Evolutionary conservation across 1,139 yeast species (phyloP), one percentile per base, ranked within the genome.

Genomic region (Saccharomyces hybrid): DNA sequence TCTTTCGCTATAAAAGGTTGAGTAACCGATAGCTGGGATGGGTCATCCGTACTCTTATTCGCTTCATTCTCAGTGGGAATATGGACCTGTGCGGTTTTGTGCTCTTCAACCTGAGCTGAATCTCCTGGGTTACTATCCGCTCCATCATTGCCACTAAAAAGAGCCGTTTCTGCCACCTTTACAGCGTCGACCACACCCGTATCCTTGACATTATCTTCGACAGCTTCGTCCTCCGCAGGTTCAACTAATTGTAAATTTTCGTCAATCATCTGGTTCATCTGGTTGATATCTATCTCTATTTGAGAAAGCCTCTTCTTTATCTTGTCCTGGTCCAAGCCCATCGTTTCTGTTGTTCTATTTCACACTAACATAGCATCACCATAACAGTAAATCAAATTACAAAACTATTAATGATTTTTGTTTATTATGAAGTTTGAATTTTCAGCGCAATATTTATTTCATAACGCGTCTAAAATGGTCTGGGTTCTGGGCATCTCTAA

Each of bases 241-340:
- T 26, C 31, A 4, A 46, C 48, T 9, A 46, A 38, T 20, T 38
- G 44, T 20, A 54, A 13, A 54, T 69, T 69, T 51, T 67, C 69
- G 48, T 64, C 69, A 27, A 69, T 64, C 61, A 67, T 61, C 48
- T 64, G 63, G 51, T 69, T 69, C 66, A 68, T 66, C 53, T 67
- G 65, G 48, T 64, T 62, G 48, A 69, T 65, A 51, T 67, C 70
- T 28, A 61, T 54, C 54, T 69, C 72, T 32, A 69, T 64, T 48
- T 66, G 69, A 6, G 71, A 67, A 49, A 68, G 56, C 46, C 71
- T 61, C 53, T 66, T 66, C 53, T 67, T 61, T 25, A 67, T 55
- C 27, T 59, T 58, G 16, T 64, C 70, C 44, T 61, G 56, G 51
- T 65, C 69, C 49, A 61, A 47, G 27, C 56, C 59, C 64, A 59